Conservation (phyloP, 2,329 filamentous ascomycete species). For the Aspergillaceae sp. region DNA sequence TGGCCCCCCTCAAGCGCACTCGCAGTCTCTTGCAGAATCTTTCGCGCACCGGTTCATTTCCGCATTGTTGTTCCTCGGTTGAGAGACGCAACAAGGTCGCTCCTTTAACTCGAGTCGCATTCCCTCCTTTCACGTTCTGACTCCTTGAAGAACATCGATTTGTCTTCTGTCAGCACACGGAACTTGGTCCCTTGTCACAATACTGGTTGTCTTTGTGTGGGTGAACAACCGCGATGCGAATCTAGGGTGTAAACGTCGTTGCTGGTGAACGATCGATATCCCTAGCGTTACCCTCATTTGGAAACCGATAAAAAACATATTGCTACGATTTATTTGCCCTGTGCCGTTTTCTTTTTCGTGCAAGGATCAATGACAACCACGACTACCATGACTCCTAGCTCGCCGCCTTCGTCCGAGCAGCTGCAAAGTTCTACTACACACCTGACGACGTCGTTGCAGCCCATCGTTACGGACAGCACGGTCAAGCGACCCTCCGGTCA, state of each 20-base stretch:
- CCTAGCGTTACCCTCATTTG: neutral
- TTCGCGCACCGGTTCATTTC: neutral
- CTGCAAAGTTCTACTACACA: constrained; percentile 21
- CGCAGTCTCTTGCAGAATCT: neutral
- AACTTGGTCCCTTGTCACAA: neutral
- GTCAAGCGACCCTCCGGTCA: constrained; percentile 53
- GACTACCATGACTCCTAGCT: constrained; percentile 30
- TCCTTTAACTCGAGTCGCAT: constrained; percentile 10
- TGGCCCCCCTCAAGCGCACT: neutral
- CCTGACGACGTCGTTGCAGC: constrained; percentile 31
- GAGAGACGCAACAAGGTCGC: constrained; percentile 2
- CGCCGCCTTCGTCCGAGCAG: constrained; percentile 12
- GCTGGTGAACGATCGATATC: constrained; percentile 13
- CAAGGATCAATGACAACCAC: constrained; percentile 21
- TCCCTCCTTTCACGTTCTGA: constrained; percentile 1
- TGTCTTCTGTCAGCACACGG: neutral
- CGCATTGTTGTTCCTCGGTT: neutral
- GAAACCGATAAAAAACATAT: neutral
- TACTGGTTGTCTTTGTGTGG: constrained; percentile 6
- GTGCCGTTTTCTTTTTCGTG: neutral
- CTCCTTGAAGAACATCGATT: neutral
- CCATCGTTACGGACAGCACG: constrained; percentile 43
- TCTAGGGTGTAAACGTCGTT: constrained; percentile 20
- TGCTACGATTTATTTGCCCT: neutral
- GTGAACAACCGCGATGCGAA: constrained; percentile 28